Conservation (phyloP, 257 asterid genomes). For the Scutellaria minor region DNA sequence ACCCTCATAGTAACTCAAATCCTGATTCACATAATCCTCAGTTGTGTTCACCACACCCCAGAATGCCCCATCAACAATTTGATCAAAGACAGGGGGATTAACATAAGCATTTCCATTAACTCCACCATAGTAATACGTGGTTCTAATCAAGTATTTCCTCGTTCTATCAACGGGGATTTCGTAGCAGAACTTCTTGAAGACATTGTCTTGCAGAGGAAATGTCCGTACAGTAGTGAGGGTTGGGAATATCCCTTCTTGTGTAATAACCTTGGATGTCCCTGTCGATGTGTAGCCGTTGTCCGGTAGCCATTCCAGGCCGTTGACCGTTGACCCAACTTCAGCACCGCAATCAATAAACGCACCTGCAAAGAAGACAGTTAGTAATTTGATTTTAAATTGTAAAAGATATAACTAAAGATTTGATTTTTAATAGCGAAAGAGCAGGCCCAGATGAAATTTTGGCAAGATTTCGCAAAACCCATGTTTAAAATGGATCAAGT, state of each 20-base stretch:
- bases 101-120: slow-evolving; percentile 55
- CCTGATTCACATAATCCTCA: slow-evolving; percentile 53
- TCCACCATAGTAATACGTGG: slow-evolving; percentile 85
- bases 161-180: slow-evolving; percentile 67
- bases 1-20: slow-evolving; percentile 66
- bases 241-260: slow-evolving; percentile 34
- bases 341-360: slow-evolving; percentile 79
- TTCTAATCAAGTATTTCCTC: slow-evolving; percentile 66
- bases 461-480: slow-evolving; percentile 7
- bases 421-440: slow-evolving; percentile 16
- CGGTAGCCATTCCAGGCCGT: slow-evolving; percentile 67
- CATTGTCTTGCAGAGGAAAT: slow-evolving; percentile 60
- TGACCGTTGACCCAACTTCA: slow-evolving; percentile 38
- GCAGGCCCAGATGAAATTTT: slow-evolving; percentile 35
- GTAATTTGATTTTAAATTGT: not conserved
- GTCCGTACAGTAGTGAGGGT: slow-evolving; percentile 73
- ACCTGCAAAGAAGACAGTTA: slow-evolving; percentile 46
- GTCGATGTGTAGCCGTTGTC: slow-evolving; percentile 57
- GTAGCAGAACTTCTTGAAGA: slow-evolving; percentile 82
- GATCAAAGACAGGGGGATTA: slow-evolving; percentile 87
- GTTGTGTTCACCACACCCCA: slow-evolving; percentile 92
- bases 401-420: not conserved
- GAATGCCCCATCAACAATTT: slow-evolving; percentile 90
- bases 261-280: slow-evolving; percentile 56
- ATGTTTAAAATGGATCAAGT: slow-evolving; percentile 7